phyloP scores from a whole-genome alignment of 163 green algal genomes.

The Chlorella variabilis region DNA sequence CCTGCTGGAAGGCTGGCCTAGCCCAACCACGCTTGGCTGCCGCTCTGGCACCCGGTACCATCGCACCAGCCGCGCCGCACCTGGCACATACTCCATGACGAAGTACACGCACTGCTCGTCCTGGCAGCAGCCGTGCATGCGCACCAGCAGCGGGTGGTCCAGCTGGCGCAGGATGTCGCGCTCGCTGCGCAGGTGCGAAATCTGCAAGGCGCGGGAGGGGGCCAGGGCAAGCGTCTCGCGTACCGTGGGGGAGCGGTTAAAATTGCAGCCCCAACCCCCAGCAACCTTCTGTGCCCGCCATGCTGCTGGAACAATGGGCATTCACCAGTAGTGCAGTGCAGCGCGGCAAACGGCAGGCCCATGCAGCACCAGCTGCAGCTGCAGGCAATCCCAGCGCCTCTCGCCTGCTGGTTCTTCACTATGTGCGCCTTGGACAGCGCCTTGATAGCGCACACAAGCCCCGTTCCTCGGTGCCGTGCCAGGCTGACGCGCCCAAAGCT shows the following conservation, averaged over 20 bases:
- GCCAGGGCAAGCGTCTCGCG: background rate
- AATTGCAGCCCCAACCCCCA: too few relatives aligned
- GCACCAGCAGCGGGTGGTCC: slow-evolving; percentile 75
- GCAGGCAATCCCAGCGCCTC: background rate
- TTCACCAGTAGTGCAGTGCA: too few relatives aligned
- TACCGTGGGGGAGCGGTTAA: background rate
- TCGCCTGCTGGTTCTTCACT: slow-evolving; percentile 69
- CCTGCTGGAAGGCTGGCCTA: too few relatives aligned
- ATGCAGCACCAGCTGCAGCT: too few relatives aligned
- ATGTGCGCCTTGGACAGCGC: slow-evolving; percentile 77
- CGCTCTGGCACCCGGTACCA: too few relatives aligned
- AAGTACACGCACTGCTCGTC: slow-evolving; percentile 78
- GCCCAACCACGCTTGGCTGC: too few relatives aligned
- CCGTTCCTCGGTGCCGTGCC: slow-evolving; percentile 53
- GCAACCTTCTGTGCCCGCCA: too few relatives aligned
- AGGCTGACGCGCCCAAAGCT: slow-evolving; percentile 80
- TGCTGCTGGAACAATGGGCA: too few relatives aligned
- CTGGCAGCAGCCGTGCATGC: slow-evolving; percentile 70
- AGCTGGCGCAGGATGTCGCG: slow-evolving; percentile 67
- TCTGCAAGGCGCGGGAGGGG: slow-evolving; percentile 45
- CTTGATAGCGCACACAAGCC: slow-evolving; percentile 77
- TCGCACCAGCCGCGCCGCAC: slow-evolving; percentile 68
- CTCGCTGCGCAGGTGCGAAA: slow-evolving; percentile 79
- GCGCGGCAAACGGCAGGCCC: background rate
- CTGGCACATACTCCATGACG: slow-evolving; percentile 80